Percentiles rank a stretch among this genome's conserved stretches.
Conservation (phyloP, 805 yeast species). For the Torulaspora microellipsoides region DNA sequence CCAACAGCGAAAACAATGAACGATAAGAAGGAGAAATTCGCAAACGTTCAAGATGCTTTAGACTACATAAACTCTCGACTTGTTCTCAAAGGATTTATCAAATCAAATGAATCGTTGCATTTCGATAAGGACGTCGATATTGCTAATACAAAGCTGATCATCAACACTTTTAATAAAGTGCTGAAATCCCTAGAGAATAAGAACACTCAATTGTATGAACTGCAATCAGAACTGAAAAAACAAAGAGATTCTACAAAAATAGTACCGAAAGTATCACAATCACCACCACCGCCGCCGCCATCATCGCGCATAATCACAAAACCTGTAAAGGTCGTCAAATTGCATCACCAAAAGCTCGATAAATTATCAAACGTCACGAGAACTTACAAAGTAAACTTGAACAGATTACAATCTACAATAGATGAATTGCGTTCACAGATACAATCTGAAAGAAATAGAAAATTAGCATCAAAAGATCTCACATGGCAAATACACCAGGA, state of each 20-base stretch:
- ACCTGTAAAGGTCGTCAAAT: not conserved
- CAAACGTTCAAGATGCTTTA: slow-evolving; percentile 20
- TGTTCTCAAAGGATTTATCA: slow-evolving; percentile 15
- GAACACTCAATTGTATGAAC: slow-evolving; percentile 10
- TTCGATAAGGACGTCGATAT: slow-evolving; percentile 10
- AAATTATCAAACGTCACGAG: slow-evolving; percentile 1
- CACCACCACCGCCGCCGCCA: not conserved
- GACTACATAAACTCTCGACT: slow-evolving; percentile 21
- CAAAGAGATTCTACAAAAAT: not conserved
- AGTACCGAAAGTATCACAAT: not conserved
- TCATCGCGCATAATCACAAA: not conserved
- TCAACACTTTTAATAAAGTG: slow-evolving; percentile 24
- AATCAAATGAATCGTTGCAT: slow-evolving; percentile 6
- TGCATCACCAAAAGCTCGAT: not conserved
- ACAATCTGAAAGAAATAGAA: slow-evolving; percentile 6
- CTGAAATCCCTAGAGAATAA: slow-evolving; percentile 14
- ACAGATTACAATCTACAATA: slow-evolving; percentile 12
- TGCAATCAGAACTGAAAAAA: slow-evolving; percentile 1
- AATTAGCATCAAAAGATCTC: slow-evolving; percentile 3
- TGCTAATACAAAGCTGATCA: slow-evolving; percentile 12
- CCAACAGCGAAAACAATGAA: not conserved
- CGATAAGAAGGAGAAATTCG: slow-evolving; percentile 8
- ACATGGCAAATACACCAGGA: slow-evolving; percentile 65
- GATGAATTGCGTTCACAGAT: slow-evolving; percentile 12
- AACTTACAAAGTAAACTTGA: slow-evolving; percentile 12